phyloP scores from a whole-genome alignment of 176 grass and related monocot genomes.

The Dendrocalamus sinicus region DNA sequence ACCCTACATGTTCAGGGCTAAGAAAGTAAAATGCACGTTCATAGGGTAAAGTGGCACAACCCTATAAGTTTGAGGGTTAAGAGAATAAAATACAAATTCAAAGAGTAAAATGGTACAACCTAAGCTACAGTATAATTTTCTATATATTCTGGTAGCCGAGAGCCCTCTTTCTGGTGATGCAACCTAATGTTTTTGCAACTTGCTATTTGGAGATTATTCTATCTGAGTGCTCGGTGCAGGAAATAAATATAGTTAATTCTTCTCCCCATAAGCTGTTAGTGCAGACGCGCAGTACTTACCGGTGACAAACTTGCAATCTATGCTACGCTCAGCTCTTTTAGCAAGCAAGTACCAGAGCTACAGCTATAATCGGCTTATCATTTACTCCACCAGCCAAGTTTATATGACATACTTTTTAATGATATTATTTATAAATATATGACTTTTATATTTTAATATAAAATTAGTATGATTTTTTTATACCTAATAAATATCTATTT shows the following conservation, averaged over 20 bases:
- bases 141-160: neutral
- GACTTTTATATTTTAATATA: too few species aligned
- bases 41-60: too few species aligned
- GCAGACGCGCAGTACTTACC: neutral
- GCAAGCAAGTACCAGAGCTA: neutral
- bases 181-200: conserved; percentile 36
- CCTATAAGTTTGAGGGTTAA: too few species aligned
- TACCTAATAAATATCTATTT: too few species aligned
- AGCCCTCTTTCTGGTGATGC: conserved; percentile 27
- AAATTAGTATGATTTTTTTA: too few species aligned
- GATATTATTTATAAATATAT: too few species aligned
- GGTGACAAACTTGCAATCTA: neutral
- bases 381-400: neutral
- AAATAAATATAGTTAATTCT: neutral
- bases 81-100: too few species aligned
- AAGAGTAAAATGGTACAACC: too few species aligned
- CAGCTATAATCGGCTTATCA: neutral
- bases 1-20: too few species aligned
- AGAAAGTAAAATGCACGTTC: too few species aligned
- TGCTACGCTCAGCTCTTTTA: neutral
- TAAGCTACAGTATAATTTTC: too few species aligned
- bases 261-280: neutral
- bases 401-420: too few species aligned
- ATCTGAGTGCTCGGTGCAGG: neutral
- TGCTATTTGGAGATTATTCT: conserved; percentile 44